Base-by-base conservation (phyloP, 2,329 filamentous ascomycete genomes). In the Ophiostoma angusticollis region DNA sequence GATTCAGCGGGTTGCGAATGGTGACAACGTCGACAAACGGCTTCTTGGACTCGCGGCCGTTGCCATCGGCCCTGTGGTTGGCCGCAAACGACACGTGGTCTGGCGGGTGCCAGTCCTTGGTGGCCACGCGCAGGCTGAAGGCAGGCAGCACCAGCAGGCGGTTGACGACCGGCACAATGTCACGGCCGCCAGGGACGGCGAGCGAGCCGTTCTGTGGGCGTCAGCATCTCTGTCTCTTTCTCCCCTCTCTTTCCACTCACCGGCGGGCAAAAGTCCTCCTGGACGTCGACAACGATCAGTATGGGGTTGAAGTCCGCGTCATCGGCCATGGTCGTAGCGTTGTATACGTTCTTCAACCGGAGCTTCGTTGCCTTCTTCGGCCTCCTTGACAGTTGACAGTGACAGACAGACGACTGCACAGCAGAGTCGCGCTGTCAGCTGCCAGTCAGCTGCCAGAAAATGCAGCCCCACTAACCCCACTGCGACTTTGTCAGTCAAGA, bases 241-340 rank as follows among this genome's bases (percentile, higher is more conserved):
- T 7, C 19, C 12, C 13, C 18, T 9, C 16, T 9, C 6, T n/a
- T 17, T 6, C 9, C 28, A 63, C 78, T 63, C 62, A 91, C 85
- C 11, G 87, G 86, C 43, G 84, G 83, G 58, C 85, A 93, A 58
- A 95, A 96, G 63, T 96, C 89, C 58, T 95, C 81, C 60, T 96
- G 91, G 54, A 93, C 70, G 59, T 95, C 87, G 38, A 94, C 80
- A 9, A 94, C 70, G 34, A 94, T 60, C 18, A 76, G 60, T 3
- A 71, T 71, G 4, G 72, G 67, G 35, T 53, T 61, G 44, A 70
- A 70, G n/a, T n/a, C n/a, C 5, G 43, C 31, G 9, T 42, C 35
- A 17, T 28, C 8, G 21, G 33, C 35, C 41, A 36, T 45, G 32
- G 13, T 18, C 9, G 6, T 6, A 14, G n/a, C n/a, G n/a, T n/a